Conservation (phyloP, 371 early-diverging fungal species). For the Mucor lusitanicus region DNA sequence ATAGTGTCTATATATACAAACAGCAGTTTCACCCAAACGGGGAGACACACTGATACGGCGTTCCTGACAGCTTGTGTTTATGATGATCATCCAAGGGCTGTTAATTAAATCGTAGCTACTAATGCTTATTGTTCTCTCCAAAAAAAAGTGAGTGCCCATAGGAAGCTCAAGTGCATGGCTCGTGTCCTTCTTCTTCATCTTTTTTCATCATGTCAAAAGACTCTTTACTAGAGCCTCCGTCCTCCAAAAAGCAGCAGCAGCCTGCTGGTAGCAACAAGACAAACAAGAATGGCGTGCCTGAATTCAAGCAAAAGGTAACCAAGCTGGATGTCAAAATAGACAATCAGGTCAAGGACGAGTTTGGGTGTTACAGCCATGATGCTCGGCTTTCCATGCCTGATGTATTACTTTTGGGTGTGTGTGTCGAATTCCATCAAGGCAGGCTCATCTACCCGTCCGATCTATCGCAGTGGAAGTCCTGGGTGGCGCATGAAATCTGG, state of each 20-base stretch:
- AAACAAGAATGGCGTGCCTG: slow-evolving; percentile 43
- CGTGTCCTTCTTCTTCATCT: neutral
- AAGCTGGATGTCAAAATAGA: slow-evolving; percentile 58
- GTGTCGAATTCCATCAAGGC: slow-evolving; percentile 70
- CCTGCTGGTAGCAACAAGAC: too few species aligned
- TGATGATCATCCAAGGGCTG: neutral
- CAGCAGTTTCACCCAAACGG: neutral
- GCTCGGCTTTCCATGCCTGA: slow-evolving; percentile 70
- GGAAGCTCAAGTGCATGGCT: neutral
- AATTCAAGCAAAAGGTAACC: slow-evolving; percentile 38
- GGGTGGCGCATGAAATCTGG: slow-evolving; percentile 49
- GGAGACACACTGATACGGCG: neutral
- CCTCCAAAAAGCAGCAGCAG: neutral
- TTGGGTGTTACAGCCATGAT: slow-evolving; percentile 73
- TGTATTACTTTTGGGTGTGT: slow-evolving; percentile 77
- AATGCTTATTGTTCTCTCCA: neutral
- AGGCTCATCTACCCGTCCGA: slow-evolving; percentile 41
- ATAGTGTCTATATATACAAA: neutral
- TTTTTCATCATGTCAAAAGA: neutral
- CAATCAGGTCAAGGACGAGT: slow-evolving; percentile 67
- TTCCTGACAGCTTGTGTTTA: neutral
- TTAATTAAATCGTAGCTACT: neutral
- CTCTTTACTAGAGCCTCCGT: neutral
- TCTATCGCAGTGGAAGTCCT: slow-evolving; percentile 35
- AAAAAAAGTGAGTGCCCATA: neutral